Conservation (phyloP, 2,329 filamentous ascomycete genomes). For the Paramyrothecium sp. region DNA sequence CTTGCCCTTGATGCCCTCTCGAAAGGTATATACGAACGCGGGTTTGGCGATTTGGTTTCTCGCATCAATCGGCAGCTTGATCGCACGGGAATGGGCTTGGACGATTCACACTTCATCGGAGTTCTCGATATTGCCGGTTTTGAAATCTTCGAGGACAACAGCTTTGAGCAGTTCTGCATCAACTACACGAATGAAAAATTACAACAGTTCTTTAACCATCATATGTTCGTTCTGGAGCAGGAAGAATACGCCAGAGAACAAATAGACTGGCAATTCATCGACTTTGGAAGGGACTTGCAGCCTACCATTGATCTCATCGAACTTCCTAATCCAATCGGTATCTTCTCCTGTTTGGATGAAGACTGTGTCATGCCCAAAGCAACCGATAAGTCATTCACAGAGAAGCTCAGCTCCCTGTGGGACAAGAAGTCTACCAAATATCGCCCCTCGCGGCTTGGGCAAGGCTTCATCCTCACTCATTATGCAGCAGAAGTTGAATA, state of each 20-base stretch:
- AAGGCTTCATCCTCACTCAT: constrained; percentile 94
- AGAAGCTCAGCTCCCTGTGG: constrained; percentile 96
- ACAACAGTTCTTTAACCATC: constrained; percentile 99
- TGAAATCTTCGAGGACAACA: constrained; percentile 97
- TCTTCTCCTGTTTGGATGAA: constrained; percentile 97
- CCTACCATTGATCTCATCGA: constrained; percentile 98
- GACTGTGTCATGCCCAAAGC: constrained; percentile 99
- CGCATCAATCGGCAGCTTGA: constrained; percentile 92
- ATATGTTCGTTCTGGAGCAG: constrained; percentile 99
- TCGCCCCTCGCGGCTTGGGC: constrained; percentile 78
- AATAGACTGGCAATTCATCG: constrained; percentile 99
- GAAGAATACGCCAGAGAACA: constrained; percentile 97
- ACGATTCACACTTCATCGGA: constrained; percentile 94
- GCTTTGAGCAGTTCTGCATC: constrained; percentile 98
- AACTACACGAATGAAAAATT: constrained; percentile 99
- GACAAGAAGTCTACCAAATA: constrained; percentile 96
- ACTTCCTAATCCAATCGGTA: constrained; percentile 92
- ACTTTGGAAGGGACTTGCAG: constrained; percentile 95
- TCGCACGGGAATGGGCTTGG: constrained; percentile 75
- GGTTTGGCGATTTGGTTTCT: constrained; percentile 87
- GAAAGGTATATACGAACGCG: constrained; percentile 96
- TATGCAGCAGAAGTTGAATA: constrained; percentile 99
- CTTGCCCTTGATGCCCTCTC: constrained; percentile 86
- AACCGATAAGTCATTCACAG: constrained; percentile 93
- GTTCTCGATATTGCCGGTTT: constrained; percentile 99